Base-by-base conservation (phyloP, 257 asterid species). In the Solanum sitiens region DNA sequence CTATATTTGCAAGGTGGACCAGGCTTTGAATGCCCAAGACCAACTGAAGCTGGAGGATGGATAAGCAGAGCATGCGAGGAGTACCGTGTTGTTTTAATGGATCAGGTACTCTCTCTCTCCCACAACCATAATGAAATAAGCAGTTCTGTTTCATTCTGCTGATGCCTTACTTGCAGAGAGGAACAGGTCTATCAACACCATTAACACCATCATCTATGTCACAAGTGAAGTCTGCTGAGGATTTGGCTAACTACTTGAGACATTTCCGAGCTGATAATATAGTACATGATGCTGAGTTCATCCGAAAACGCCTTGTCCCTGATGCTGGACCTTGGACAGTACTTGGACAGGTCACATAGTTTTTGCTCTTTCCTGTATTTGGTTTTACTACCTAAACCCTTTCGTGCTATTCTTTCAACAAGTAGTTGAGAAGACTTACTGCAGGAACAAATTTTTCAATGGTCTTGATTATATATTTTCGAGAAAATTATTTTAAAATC, bases 1-100 rank as follows among this genome's bases (percentile, higher is more conserved):
- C 92, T 96, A 65, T 96, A 90, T 90, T 92, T 96, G 92, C 98
- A 96, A 91, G 99, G 99, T 82, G 99, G 99, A 39, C 99, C 99
- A 53, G 99, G 99, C 65, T 97, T 93, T 88, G 98, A 97, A 92
- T 94, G 95, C 86, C 87, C 88, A 79, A 91, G 99, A 42, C 99
- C 98, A 75, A 88, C 98, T 71, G 99, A 97, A 92, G 92, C 98
- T 27, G 89, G 96, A 85, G 99, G 99, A 89, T 97, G 99, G 99
- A 95, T 97, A 84, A 91, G 93, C 75, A 97, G 91, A 93, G 99
- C 96, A 71, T 97, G 98, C 73, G 99, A 97, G 90, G 98, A 95
- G 87, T 92, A 88, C 88, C 99, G 99, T 88, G 91, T 97, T 71
- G 89, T 97, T 90, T 90, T 97, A 79, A 92, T 97, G 98, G 99